These are phyloP conservation scores for Penicillium bialowiezense DNA, from an alignment of 495 filamentous ascomycete species.

Conservation along the genomic window DNA sequence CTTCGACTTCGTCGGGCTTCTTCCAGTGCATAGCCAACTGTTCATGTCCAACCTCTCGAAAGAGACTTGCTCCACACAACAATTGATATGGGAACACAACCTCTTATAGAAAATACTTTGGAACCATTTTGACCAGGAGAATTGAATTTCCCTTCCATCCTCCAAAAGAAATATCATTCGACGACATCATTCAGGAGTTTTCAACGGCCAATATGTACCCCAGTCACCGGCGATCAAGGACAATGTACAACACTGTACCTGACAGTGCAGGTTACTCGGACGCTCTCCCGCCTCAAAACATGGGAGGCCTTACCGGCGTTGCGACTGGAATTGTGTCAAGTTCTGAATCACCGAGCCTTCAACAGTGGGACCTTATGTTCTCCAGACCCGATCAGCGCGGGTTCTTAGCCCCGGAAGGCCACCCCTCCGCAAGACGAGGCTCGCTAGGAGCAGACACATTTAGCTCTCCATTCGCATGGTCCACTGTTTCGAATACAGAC, in stretches of 20 bases:
- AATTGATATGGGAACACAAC: background rate
- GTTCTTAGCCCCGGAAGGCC: conserved; percentile 16
- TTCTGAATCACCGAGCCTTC: conserved; percentile 11
- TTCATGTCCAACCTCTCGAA: background rate
- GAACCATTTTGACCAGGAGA: background rate
- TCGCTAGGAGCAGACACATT: conserved; percentile 18
- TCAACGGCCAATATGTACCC: conserved; percentile 6
- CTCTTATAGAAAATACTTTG: background rate
- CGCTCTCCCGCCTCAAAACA: background rate
- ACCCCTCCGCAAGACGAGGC: conserved; percentile 15
- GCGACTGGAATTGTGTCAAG: conserved; percentile 12
- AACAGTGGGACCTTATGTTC: conserved; percentile 7
- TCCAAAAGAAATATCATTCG: background rate
- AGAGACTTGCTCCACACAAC: background rate
- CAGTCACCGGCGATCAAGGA: background rate
- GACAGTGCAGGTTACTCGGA: conserved; percentile 2
- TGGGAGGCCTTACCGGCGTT: conserved; percentile 15
- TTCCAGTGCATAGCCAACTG: background rate
- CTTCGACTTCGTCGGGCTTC: background rate
- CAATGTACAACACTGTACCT: conserved; percentile 1
- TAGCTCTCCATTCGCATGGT: conserved; percentile 24
- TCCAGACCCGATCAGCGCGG: conserved; percentile 5
- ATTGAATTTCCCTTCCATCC: background rate
- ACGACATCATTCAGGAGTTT: background rate
- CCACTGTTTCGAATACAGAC: conserved; percentile 18